Percentiles rank a stretch among this genome's conserved stretches.
Conservation (phyloP, 805 yeast genomes). For the Metschnikowia lochheadii region DNA sequence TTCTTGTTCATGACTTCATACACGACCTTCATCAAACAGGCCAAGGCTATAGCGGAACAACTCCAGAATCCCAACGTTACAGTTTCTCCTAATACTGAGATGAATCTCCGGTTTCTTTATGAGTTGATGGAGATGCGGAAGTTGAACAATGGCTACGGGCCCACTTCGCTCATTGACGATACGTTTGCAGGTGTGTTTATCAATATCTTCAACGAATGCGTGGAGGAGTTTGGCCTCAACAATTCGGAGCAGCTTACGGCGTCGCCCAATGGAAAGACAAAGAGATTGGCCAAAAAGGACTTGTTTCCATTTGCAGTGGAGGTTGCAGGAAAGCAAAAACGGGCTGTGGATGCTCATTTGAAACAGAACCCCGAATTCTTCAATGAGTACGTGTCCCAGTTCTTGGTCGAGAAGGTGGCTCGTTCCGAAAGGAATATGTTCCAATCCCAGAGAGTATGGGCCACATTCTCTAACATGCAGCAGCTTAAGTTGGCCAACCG, state of each 20-base stretch:
- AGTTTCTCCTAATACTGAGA: constrained; percentile 34
- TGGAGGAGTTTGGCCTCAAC: neutral
- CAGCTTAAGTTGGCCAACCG: neutral
- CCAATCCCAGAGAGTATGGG: neutral
- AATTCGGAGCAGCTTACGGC: constrained; percentile 13
- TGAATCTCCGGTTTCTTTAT: constrained; percentile 41
- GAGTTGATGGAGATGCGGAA: constrained; percentile 60
- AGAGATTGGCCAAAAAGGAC: constrained; percentile 40
- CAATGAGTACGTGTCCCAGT: constrained; percentile 18
- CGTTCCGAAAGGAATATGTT: neutral
- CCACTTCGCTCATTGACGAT: constrained; percentile 73
- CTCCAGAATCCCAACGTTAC: constrained; percentile 14
- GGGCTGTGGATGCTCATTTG: constrained; percentile 28
- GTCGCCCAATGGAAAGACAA: constrained; percentile 29
- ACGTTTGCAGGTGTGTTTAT: constrained; percentile 60
- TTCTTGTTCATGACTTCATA: constrained; percentile 26
- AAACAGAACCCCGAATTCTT: constrained; percentile 30
- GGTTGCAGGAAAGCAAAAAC: constrained; percentile 25
- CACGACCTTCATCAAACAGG: constrained; percentile 9
- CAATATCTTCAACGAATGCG: constrained; percentile 33
- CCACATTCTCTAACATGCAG: neutral
- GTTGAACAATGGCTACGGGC: constrained; percentile 76
- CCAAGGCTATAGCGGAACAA: constrained; percentile 27
- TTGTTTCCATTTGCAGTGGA: constrained; percentile 39
- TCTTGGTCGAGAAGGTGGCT: constrained; percentile 7